Evolutionary conservation across 2,329 filamentous ascomycete species (phyloP).

Genomic region (Epicoccum nigrum): DNA sequence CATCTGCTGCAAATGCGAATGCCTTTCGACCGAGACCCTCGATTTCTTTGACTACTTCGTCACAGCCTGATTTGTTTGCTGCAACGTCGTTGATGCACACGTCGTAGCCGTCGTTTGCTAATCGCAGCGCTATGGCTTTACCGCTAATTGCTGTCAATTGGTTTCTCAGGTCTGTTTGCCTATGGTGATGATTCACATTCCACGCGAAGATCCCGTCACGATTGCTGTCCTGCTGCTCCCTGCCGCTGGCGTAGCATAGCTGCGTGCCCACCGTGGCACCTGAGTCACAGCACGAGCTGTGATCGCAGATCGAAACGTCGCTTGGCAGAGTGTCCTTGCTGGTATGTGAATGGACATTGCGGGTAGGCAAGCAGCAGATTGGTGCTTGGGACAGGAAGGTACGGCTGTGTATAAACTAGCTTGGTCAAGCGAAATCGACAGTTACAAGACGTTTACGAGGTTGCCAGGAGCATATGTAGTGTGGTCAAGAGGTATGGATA

Average conservation of each 20-base stretch:
- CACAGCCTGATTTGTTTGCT: constrained; percentile 59
- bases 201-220: constrained; percentile 47
- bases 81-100: constrained; percentile 69
- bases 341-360: constrained; percentile 33
- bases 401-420: not conserved
- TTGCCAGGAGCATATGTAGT: constrained; percentile 8
- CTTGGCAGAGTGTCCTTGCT: constrained; percentile 28
- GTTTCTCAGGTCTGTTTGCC: not conserved
- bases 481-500: constrained; percentile 9
- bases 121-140: constrained; percentile 66
- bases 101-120: constrained; percentile 69
- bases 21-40: constrained; percentile 58
- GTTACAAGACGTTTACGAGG: no score
- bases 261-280: constrained; percentile 29
- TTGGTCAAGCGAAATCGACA: no score
- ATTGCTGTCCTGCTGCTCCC: constrained; percentile 43
- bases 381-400: not conserved
- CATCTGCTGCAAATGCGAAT: constrained; percentile 64
- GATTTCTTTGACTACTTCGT: constrained; percentile 62
- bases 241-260: constrained; percentile 30
- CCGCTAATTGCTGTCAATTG: constrained; percentile 52
- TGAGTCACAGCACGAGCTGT: constrained; percentile 21
- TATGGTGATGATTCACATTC: constrained; percentile 40
- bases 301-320: constrained; percentile 19
- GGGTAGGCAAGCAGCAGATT: not conserved